These are phyloP conservation scores for Daldinia sp. DNA, from an alignment of 2,329 filamentous ascomycete genomes.

Conservation along the genomic window DNA sequence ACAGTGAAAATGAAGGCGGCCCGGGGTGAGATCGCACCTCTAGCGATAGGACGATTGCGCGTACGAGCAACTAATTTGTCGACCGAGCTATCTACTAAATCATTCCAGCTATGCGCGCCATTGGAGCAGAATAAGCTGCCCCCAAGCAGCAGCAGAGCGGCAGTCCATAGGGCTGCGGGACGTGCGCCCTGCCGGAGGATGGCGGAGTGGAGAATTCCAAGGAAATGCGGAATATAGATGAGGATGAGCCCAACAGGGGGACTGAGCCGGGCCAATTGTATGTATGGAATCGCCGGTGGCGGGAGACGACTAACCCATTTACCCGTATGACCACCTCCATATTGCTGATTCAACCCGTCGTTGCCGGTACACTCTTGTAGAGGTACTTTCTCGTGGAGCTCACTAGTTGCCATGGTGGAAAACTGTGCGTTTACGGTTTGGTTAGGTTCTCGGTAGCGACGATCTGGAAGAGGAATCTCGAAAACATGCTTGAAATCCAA, in stretches of 20 bases:
- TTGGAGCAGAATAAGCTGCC: slow-evolving; percentile 51
- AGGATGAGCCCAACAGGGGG: slow-evolving; percentile 49
- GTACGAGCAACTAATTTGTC: slow-evolving; percentile 50
- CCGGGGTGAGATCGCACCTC: slow-evolving; percentile 48
- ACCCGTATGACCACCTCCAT: slow-evolving; percentile 10
- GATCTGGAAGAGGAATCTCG: neutral
- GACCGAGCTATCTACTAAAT: slow-evolving; percentile 51
- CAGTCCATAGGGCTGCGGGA: slow-evolving; percentile 9
- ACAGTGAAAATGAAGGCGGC: slow-evolving; percentile 50
- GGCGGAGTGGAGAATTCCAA: slow-evolving; percentile 47
- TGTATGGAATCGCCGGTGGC: slow-evolving; percentile 49
- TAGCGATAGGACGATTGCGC: slow-evolving; percentile 49
- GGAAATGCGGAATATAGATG: slow-evolving; percentile 51
- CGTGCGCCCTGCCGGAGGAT: slow-evolving; percentile 20
- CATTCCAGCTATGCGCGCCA: slow-evolving; percentile 52
- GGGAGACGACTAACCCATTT: slow-evolving; percentile 49
- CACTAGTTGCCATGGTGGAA: slow-evolving; percentile 1
- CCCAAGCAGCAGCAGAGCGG: slow-evolving; percentile 32
- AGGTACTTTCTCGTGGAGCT: slow-evolving; percentile 9
- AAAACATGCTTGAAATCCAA: neutral
- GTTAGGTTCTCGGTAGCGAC: neutral
- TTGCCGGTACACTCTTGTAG: neutral
- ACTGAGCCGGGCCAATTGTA: slow-evolving; percentile 51
- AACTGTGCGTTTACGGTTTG: neutral
- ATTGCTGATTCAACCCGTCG: slow-evolving; percentile 2